Percentiles rank a stretch among this genome's conserved stretches.
Conservation (phyloP, 352 stramenopile genomes). For the Phytophthora brassicae region DNA sequence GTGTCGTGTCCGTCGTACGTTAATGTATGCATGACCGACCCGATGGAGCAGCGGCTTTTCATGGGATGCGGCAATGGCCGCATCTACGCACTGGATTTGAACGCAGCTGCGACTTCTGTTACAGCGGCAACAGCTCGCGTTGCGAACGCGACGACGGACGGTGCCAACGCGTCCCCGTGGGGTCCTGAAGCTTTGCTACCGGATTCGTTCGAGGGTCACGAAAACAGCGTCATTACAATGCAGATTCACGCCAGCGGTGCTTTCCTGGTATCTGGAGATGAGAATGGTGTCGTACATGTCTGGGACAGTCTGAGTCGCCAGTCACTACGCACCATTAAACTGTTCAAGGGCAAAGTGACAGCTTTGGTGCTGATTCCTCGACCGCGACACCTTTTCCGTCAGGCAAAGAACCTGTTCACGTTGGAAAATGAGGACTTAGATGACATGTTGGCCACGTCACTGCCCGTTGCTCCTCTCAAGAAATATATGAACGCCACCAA, state of each 20-base stretch:
- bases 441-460: constrained; percentile 30
- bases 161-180: constrained; percentile 34
- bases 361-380: constrained; percentile 51
- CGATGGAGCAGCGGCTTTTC: constrained; percentile 72
- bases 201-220: constrained; percentile 68
- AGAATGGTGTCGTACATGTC: constrained; percentile 55
- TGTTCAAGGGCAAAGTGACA: constrained; percentile 67
- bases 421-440: constrained; percentile 36
- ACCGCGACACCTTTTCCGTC: constrained; percentile 63
- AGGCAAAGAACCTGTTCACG: constrained; percentile 40
- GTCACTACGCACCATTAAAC: constrained; percentile 61
- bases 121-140: constrained; percentile 60
- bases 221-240: constrained; percentile 56
- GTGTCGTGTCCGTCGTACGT: constrained; percentile 72
- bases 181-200: constrained; percentile 44
- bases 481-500: constrained; percentile 69
- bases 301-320: constrained; percentile 73
- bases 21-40: constrained; percentile 58
- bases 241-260: constrained; percentile 58
- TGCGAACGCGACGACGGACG: constrained; percentile 30
- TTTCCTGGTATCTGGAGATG: constrained; percentile 66
- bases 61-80: constrained; percentile 70
- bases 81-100: constrained; percentile 72
- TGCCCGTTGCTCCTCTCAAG: constrained; percentile 71
- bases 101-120: constrained; percentile 53